Base-by-base conservation (phyloP, 2,329 filamentous ascomycete species). In the Incumbomyces lentus region DNA sequence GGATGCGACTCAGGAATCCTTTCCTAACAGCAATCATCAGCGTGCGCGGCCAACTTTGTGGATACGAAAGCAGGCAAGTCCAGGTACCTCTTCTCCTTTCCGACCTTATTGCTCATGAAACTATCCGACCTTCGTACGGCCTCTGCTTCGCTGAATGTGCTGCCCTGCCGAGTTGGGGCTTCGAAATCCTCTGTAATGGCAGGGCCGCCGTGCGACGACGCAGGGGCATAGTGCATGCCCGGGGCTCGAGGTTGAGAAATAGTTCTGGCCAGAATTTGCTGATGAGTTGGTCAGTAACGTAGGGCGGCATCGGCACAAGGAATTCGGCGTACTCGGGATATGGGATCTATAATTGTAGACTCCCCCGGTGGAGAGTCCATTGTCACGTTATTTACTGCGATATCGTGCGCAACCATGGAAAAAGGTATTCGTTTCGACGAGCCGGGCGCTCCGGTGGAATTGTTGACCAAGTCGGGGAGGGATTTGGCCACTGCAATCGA, bases 1-100 rank as follows among this genome's bases (percentile, higher is more conserved):
- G 84, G 64, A 96, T 74, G 46, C 88, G 84, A 64, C 87, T 93
- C 22, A 98, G 76, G 62, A 98, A 95, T 22, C 85, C 83, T 69
- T 95, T 95, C 65, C 84, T 94, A 35, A 12, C 12, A 30, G 49
- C 16, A 13, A 16, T 16, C 35, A 17, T 19, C n/a, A n/a, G 18
- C 22, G 32, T 8, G 41, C 16, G 16, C 13, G 37, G 30, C 11
- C 37, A 19, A 22, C 40, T 37, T 13, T 5, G n/a, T 16, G 26
- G 6, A 19, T 29, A 18, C 8, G 2, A 31, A 31, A 38, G 18
- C 13, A 33, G 18, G 16, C 19, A 3, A 32, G 18, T 30, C 4
- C 18, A 48, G 43, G 34, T 52, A 57, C 55, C 52, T 59, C 37
- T 58, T 57, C 48, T 58, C 52, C 36, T 55, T 46, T 18, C 35